phyloP scores from a whole-genome alignment of 805 yeast species.

The Nakazawaea sp. region DNA sequence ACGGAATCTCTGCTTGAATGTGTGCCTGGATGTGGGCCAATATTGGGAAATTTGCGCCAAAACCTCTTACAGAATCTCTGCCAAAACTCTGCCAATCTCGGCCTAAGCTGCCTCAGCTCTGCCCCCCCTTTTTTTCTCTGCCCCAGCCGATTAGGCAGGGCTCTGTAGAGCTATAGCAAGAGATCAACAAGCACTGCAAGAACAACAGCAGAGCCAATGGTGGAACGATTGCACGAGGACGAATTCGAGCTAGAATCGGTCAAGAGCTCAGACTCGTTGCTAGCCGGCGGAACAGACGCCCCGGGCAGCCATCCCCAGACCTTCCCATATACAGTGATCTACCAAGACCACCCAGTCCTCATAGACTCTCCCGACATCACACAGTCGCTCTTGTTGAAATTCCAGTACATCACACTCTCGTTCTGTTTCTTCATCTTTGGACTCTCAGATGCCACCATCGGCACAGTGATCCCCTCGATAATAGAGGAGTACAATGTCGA shows the following conservation, averaged over 20 bases:
- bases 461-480: slow-evolving; percentile 49
- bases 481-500: slow-evolving; percentile 39
- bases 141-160: no score
- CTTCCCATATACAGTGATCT: slow-evolving; percentile 6
- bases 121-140: no score
- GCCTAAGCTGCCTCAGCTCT: no score
- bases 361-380: slow-evolving; percentile 35
- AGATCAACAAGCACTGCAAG: no score
- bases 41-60: no score
- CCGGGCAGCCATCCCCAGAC: no score
- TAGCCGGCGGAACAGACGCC: no score
- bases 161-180: no score
- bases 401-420: slow-evolving; percentile 35
- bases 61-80: no score
- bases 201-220: no score
- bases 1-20: not conserved
- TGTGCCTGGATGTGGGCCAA: no score
- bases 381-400: slow-evolving; percentile 27
- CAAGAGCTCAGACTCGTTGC: not conserved
- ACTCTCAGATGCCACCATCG: slow-evolving; percentile 53
- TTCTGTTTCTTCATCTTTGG: slow-evolving; percentile 42
- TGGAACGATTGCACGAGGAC: not conserved
- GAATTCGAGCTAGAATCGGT: slow-evolving; percentile 4
- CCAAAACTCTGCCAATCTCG: no score
- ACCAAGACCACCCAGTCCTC: slow-evolving; percentile 17